Evolutionary conservation across 2,329 filamentous ascomycete species (phyloP).

Genomic region (Arthroderma uncinatum): DNA sequence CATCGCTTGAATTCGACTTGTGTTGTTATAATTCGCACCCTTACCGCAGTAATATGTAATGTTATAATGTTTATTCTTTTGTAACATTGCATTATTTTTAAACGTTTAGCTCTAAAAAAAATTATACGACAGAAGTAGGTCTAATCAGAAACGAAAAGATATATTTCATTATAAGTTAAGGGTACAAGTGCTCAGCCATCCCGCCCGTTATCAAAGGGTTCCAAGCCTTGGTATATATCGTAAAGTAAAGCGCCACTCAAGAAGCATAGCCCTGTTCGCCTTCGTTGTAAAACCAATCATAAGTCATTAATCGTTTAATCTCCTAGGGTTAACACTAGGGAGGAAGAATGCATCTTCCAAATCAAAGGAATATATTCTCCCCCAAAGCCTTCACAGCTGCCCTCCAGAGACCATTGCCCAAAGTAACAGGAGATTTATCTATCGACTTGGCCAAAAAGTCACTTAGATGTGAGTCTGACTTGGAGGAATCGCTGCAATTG

Average conservation of each 20-base stretch:
- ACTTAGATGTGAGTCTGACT: conserved; percentile 29
- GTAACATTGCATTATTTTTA: too few relatives aligned
- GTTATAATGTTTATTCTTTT: too few relatives aligned
- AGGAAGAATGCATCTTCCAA: background rate
- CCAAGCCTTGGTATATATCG: background rate
- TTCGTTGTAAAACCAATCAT: background rate
- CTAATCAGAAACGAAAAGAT: background rate
- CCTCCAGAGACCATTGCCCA: conserved; percentile 32
- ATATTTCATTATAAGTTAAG: background rate
- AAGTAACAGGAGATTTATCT: conserved; percentile 17
- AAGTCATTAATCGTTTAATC: background rate
- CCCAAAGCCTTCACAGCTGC: conserved; percentile 29
- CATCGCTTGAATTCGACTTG: too few relatives aligned
- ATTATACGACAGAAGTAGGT: too few relatives aligned
- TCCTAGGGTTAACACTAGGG: background rate
- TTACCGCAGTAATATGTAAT: too few relatives aligned
- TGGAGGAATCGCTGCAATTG: conserved; percentile 16
- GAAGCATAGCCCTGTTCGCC: background rate
- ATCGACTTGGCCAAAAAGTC: conserved; percentile 19
- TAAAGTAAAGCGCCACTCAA: background rate
- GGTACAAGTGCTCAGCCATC: background rate
- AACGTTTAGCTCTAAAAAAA: too few relatives aligned
- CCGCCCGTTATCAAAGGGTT: background rate
- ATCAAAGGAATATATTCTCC: conserved; percentile 23
- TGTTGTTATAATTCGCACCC: too few relatives aligned